These are phyloP conservation scores for Arabidopsis thaliana DNA, from an alignment of 345 rosid genomes.

Conservation along the genomic window TAIR10.1 NC_003070.9:25906001-25906500, in stretches of 20 bases:
- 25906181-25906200: background rate
- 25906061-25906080: constrained; percentile 66
- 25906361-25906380: constrained; percentile 42
- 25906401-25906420: constrained; percentile 60
- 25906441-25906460: constrained; percentile 71
- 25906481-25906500: constrained; percentile 39
- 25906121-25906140: constrained; percentile 72
- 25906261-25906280: constrained; percentile 87
- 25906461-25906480: constrained; percentile 64
- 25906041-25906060: constrained; percentile 67
- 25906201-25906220: background rate
- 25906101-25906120: constrained; percentile 63
- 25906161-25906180: constrained; percentile 49
- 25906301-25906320: constrained; percentile 71
- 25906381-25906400: constrained; percentile 44
- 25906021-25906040: constrained; percentile 20
- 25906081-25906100: constrained; percentile 60
- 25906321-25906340: constrained; percentile 69
- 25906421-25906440: constrained; percentile 93
- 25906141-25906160: constrained; percentile 88
- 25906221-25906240: constrained; percentile 16
- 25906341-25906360: constrained; percentile 54
- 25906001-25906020: constrained; percentile 11
- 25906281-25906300: constrained; percentile 58
- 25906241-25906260: constrained; percentile 47